Percentiles rank a stretch among this genome's conserved stretches.
phyloP scores from a whole-genome alignment of 2,329 filamentous ascomycete genomes.

The Botrytis medusae region DNA sequence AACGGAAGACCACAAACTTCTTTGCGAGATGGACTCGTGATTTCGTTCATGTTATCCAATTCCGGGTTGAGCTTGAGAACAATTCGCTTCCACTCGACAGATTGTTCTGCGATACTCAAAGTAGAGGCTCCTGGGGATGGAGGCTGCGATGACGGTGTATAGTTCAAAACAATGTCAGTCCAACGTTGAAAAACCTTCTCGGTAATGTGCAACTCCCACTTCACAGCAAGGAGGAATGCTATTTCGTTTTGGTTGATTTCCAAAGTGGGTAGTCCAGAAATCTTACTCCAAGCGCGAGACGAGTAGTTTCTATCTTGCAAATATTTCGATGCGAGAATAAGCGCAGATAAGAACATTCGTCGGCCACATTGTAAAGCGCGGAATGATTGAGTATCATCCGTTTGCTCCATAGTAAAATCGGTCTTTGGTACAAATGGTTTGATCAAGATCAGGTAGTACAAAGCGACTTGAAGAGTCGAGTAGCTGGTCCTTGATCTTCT shows the following conservation, averaged over 20 bases:
- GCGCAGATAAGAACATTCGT: slow-evolving; percentile 92
- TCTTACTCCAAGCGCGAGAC: slow-evolving; percentile 97
- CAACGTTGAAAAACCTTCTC: slow-evolving; percentile 87
- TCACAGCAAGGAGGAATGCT: slow-evolving; percentile 82
- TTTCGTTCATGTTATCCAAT: slow-evolving; percentile 57
- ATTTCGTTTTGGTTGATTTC: slow-evolving; percentile 99
- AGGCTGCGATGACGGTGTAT: slow-evolving; percentile 57
- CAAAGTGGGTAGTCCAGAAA: slow-evolving; percentile 86
- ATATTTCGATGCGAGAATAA: slow-evolving; percentile 97
- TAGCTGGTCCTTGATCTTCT: slow-evolving; percentile 94
- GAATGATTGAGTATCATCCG: slow-evolving; percentile 66
- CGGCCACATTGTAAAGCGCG: slow-evolving; percentile 91
- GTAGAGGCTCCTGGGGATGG: slow-evolving; percentile 50
- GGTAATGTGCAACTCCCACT: slow-evolving; percentile 93
- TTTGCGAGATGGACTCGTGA: slow-evolving; percentile 38
- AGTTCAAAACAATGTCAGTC: slow-evolving; percentile 88
- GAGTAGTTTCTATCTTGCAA: slow-evolving; percentile 98
- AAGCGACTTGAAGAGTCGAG: slow-evolving; percentile 91
- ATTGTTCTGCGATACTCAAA: slow-evolving; percentile 33
- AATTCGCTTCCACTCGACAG: slow-evolving; percentile 56
- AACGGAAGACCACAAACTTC: slow-evolving; percentile 28
- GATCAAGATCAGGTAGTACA: slow-evolving; percentile 95
- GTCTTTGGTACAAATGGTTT: slow-evolving; percentile 81
- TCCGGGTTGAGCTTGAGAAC: slow-evolving; percentile 57
- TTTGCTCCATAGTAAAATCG: slow-evolving; percentile 85